Conservation (phyloP, 192 early-diverging fungal genomes). For the Linnemannia elongata region DNA sequence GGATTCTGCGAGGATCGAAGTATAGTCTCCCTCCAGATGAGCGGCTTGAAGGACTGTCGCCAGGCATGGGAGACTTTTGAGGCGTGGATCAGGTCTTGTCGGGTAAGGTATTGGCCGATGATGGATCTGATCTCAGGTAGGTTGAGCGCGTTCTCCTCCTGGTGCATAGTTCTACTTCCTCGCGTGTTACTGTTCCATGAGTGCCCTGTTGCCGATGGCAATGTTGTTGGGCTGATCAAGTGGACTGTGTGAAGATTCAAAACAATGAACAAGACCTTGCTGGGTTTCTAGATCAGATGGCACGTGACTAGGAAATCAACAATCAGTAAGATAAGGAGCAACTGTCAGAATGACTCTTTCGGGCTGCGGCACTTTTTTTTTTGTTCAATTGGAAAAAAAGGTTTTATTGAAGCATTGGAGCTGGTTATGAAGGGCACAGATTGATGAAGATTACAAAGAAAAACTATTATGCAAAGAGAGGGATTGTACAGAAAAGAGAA, state of each 20-base stretch:
- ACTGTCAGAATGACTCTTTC: conserved; percentile 9
- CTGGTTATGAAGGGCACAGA: no score
- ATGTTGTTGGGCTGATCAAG: not conserved
- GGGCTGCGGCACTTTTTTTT: conserved; percentile 6
- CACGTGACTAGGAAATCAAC: not conserved
- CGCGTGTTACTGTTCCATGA: not conserved
- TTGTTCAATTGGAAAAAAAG: not conserved
- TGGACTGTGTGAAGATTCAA: not conserved
- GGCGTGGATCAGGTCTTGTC: conserved; percentile 9
- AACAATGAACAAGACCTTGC: not conserved
- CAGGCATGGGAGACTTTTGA: conserved; percentile 18
- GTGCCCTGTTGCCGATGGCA: no score
- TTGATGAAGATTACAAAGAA: not conserved
- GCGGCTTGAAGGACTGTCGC: conserved; percentile 17
- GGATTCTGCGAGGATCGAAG: not conserved
- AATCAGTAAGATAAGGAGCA: not conserved
- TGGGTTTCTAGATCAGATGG: no score
- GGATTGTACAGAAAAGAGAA: not conserved
- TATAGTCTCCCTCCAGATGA: conserved; percentile 27
- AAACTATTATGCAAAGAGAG: not conserved
- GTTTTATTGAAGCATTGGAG: not conserved
- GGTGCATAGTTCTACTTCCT: not conserved
- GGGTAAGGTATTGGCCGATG: conserved; percentile 21
- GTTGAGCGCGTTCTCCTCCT: conserved; percentile 18
- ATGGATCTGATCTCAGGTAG: conserved; percentile 25